phyloP scores from a whole-genome alignment of 2,329 filamentous ascomycete species.

The Aureobasidium sp. region DNA sequence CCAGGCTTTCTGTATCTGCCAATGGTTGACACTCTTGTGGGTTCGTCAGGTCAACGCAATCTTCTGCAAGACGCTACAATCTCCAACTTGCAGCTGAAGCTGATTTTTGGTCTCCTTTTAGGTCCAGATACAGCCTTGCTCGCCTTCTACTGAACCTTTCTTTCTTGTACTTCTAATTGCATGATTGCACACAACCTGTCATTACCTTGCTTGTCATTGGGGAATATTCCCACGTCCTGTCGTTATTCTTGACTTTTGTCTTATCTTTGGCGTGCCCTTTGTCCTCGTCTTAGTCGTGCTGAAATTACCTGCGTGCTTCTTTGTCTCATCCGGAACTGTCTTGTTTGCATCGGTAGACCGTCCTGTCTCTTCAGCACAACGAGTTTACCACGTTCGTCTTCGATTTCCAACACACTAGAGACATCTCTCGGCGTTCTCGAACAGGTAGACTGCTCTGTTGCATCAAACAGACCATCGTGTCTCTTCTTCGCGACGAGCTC shows the following conservation, averaged over 20 bases:
- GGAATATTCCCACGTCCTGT: neutral
- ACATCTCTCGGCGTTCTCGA: too few relatives aligned
- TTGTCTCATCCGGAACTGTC: neutral
- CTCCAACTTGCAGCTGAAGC: neutral
- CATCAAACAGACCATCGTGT: neutral
- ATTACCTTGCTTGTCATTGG: neutral
- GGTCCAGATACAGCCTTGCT: neutral
- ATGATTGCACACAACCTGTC: neutral
- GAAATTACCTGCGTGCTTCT: conserved; percentile 7
- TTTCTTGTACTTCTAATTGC: neutral
- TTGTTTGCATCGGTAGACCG: neutral
- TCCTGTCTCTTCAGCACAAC: too few relatives aligned
- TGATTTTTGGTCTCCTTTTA: neutral
- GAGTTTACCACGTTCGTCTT: too few relatives aligned
- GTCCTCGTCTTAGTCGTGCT: neutral
- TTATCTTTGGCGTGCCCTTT: conserved; percentile 5
- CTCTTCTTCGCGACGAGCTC: neutral
- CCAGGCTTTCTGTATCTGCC: neutral
- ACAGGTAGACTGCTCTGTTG: neutral
- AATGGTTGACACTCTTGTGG: neutral
- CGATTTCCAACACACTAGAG: too few relatives aligned
- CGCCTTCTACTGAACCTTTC: neutral
- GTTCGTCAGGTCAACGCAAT: conserved; percentile 4
- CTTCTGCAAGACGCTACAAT: neutral
- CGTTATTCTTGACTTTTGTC: neutral